phyloP scores from a whole-genome alignment of 495 filamentous ascomycete genomes.

The Aspergillus heteromorphus region DNA sequence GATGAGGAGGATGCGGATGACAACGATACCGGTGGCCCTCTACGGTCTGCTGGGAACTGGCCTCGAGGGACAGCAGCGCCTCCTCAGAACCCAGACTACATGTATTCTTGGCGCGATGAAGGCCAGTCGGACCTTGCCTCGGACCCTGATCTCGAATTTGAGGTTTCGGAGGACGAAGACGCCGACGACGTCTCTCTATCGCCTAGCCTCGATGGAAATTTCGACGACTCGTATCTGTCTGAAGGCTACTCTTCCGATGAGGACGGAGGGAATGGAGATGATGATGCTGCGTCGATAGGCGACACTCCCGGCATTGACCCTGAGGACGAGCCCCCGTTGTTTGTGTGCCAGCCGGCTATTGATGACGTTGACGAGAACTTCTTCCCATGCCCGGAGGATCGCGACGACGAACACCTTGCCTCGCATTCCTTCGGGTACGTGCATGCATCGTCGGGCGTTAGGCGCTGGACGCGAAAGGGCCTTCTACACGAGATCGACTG shows the following conservation, averaged over 20 bases:
- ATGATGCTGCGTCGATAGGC: conserved; percentile 60
- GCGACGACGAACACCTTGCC: conserved; percentile 68
- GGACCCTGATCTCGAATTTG: conserved; percentile 33
- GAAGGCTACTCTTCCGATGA: conserved; percentile 46
- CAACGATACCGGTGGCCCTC: conserved; percentile 25
- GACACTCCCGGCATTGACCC: conserved; percentile 79
- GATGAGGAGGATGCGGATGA: conserved; percentile 45
- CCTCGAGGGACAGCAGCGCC: conserved; percentile 12
- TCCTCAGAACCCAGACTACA: conserved; percentile 21
- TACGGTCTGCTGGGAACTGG: conserved; percentile 34
- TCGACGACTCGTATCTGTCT: conserved; percentile 39
- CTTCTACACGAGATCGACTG: conserved; percentile 91
- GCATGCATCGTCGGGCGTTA: conserved; percentile 83
- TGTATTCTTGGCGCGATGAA: conserved; percentile 30
- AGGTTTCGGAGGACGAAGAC: conserved; percentile 47
- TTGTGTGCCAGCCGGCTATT: conserved; percentile 82
- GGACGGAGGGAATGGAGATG: conserved; percentile 33
- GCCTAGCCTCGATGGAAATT: conserved; percentile 21
- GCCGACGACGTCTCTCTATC: conserved; percentile 32
- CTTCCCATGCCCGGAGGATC: conserved; percentile 57
- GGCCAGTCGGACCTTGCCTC: conserved; percentile 22
- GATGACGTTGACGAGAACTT: conserved; percentile 81
- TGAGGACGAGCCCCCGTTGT: conserved; percentile 62
- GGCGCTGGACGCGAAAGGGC: conserved; percentile 58
- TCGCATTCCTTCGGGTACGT: conserved; percentile 75